Evolutionary conservation across 257 asterid genomes (phyloP), one percentile per base, ranked within the genome.

Genomic region (Nicotiana otophora): DNA sequence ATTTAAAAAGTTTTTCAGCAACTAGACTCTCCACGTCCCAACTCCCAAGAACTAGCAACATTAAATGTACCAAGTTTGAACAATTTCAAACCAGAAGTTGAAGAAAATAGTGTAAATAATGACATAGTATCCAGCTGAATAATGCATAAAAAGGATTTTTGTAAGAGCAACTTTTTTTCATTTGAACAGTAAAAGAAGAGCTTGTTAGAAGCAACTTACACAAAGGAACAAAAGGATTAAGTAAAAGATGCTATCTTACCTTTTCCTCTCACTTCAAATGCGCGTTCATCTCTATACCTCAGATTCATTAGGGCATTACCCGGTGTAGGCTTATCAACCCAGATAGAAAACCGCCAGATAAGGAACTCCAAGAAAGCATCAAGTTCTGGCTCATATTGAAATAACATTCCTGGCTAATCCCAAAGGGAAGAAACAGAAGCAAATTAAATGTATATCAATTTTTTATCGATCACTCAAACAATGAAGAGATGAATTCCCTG

Each of bases 271-370:
- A 87, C 87, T 88, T 91, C 97, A 84, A 90, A 84, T 2, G 95
- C 97, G n/a, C 92, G 92, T 83, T 94, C 97, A 86, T 96, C 99
- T 88, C 96, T 90, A 78, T 93, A 96, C 80, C 92, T 87, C 85
- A 90, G 76, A 82, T 92, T 92, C 95, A 93, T 92, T 86, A 92
- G 91, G 81, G 90, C 88, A 77, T 93, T 96, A 51, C 98, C 98
- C 57, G 97, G 97, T 14, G 97, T 96, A 83, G 98, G 98, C 88
- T 94, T 93, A 86, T 96, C 97, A 42, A 94, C 98, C 98, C 99
- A 92, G 67, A 96, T 90, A 58, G 97, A 96, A 88, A 94, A 93
- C 58, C 94, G 78, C 98, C 97, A 93, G 62, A 96, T 94, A 31
- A 94, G 93, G 85, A 94, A 94, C 80, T 94, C 98, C 65, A 96